Percentiles rank a stretch among this genome's conserved stretches.
phyloP scores from a whole-genome alignment of 192 early-diverging fungal genomes.

The Entophlyctis luteolus region DNA sequence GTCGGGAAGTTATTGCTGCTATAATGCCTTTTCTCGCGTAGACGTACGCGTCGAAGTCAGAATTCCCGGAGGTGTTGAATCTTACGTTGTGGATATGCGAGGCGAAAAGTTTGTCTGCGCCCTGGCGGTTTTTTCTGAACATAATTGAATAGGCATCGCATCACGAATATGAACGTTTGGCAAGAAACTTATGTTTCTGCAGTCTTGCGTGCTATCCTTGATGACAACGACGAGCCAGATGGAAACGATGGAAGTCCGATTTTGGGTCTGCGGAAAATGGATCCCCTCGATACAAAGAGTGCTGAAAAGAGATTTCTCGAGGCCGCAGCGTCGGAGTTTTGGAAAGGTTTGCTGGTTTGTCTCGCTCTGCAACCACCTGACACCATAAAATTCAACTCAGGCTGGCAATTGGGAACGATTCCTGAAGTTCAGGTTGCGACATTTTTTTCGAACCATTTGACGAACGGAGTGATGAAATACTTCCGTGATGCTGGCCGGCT shows the following conservation, averaged over 20 bases:
- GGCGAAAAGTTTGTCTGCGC: constrained; percentile 73
- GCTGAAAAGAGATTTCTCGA: constrained; percentile 82
- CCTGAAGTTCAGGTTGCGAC: constrained; percentile 95
- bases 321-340: constrained; percentile 76
- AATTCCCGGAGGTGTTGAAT: constrained; percentile 96
- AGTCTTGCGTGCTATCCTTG: constrained; percentile 83
- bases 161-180: constrained; percentile 74
- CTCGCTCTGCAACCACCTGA: neutral
- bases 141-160: constrained; percentile 49
- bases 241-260: constrained; percentile 73
- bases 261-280: constrained; percentile 84
- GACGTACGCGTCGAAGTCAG: constrained; percentile 98
- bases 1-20: constrained; percentile 84
- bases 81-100: constrained; percentile 79
- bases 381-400: constrained; percentile 36
- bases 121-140: too few relatives aligned
- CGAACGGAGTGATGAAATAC: constrained; percentile 84
- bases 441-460: constrained; percentile 80
- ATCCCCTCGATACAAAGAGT: constrained; percentile 71
- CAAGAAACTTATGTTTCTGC: constrained; percentile 85
- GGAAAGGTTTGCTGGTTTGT: constrained; percentile 66
- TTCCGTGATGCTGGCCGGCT: constrained; percentile 80
- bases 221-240: constrained; percentile 76
- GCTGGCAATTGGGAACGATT: constrained; percentile 89
- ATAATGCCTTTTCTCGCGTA: constrained; percentile 93